Evolutionary conservation across 371 early-diverging fungal genomes (phyloP), one percentile per base, ranked within the genome.

Genomic region (Dipsacomyces acuminosporus): DNA sequence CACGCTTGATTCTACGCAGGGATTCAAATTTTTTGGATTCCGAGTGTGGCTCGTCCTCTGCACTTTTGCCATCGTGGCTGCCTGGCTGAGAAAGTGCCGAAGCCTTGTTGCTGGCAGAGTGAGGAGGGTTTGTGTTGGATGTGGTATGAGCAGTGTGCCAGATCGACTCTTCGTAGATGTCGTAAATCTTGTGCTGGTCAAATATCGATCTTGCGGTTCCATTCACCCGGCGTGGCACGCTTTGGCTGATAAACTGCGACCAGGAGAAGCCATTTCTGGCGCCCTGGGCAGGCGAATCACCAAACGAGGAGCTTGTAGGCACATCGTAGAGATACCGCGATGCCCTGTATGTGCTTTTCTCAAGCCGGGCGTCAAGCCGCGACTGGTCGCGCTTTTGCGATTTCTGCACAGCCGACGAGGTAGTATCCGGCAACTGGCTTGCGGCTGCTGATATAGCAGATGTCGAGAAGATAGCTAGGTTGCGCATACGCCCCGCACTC

Each of bases 101-200:
- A n/a, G n/a, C n/a, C n/a, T n/a, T n/a, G n/a, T n/a, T n/a, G n/a
- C n/a, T n/a, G n/a, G n/a, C n/a, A n/a, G n/a, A n/a, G n/a, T n/a
- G n/a, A n/a, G n/a, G 30, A 5, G 30, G 4, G 17, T 8, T 38
- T 3, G 17, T 7, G 38, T 11, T 5, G 15, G n/a, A 15, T 38
- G 48, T 14, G 13, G 42, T 41, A 8, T 41, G 11, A 30, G 46
- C 41, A 4, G 38, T 47, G 48, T 69, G 69, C 69, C 69, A 69
- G 20, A 64, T 46, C 1, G 69, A 64, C 52, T 69, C 69, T 34
- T 64, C 64, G 51, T 69, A 69, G 22, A 69, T 69, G 44, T 64
- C 65, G 49, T 69, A 69, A 14, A 69, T 69, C 53, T 63, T 69
- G 59, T 69, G 54, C 46, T 69, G 69, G 34, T 63, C 59, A 7